Evolutionary conservation across 148 eudicot species (phyloP), one percentile per base, ranked within the genome.

Genomic region (Agrostemma githago): DNA sequence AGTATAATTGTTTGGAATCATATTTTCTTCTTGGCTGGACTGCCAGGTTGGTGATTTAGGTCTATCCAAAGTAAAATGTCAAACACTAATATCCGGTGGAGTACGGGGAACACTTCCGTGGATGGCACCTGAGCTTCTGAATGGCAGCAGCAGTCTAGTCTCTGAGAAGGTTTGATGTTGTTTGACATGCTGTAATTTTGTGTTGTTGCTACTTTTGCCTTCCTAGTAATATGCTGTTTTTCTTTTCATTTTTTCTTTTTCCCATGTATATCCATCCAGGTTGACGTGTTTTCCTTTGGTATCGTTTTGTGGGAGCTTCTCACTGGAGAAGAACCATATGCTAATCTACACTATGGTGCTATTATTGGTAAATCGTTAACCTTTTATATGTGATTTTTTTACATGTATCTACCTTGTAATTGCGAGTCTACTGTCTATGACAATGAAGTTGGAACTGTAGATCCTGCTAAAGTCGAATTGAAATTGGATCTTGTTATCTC

Each of bases 81-180:
- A 91, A 64, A 93, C 98, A 16, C 79, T 93, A 67, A 91, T 93
- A 69, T 93, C 96, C 40, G 96, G 98, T 41, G 98, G 98, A 26
- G 94, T 93, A 46, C 88, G 96, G 75, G 98, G 98, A 69, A 93
- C 96, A 16, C 98, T 93, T 81, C 98, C 96, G 68, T 93, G 98
- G 98, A 91, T 93, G 98, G 97, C 98, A 34, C 98, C 96, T 2
- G 97, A 93, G 87, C 94, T 93, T 79, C 84, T 93, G 69, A 90
- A 91, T 74, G 98, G 96, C 66, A 89, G 94, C 81, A 89, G 94
- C 66, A 91, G 90, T 85, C 89, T 88, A 12, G 98, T 93, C 62
- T 93, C 98, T 21, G 96, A 93, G 63, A 90, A 93, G 96, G 98
- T 90, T 68, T 44, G 69, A 15, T 43, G 40, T 21, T 74, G 42